Base-by-base conservation (phyloP, 2,329 filamentous ascomycete genomes). In the Colletotrichum lindemuthianum region DNA sequence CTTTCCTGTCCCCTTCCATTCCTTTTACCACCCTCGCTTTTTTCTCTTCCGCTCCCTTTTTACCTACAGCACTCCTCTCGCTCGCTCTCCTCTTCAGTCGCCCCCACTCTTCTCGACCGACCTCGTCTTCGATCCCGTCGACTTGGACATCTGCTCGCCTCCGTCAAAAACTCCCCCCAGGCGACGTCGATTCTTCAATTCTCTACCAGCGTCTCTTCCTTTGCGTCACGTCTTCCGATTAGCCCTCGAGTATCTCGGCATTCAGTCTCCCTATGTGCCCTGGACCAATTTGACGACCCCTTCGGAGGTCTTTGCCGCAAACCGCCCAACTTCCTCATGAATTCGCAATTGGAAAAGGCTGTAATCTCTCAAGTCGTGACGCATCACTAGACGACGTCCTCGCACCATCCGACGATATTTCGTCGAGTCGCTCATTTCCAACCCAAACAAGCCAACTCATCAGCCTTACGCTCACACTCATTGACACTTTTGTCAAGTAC, bases 401-500 rank as follows among this genome's bases (percentile, higher is more conserved):
- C 43, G 41, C 36, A 50, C 13, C 45, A 59, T 58, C 50, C 34
- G 59, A 65, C 66, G 64, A 65, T 61, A 50, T 64, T 41, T 67
- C 67, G 67, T 68, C 67, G 43, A 67, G 67, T 68, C 67, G 44
- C 67, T 68, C 67, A 67, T 68, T 68, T 60, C 55, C n/a, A 34
- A 24, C 13, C 16, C 24, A 40, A 9, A 59, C 34, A 58, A 49
- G 34, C 12, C 36, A 66, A 49, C 8, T 24, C 24, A 24, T 24
- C 24, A 24, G 24, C 24, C 24, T 24, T 54, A 48, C 74, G 72
- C 75, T 67, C 70, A 82, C 83, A 74, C 78, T 86, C 82, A 72
- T 86, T 85, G 81, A 82, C 78, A 79, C 69, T 74, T 74, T 75
- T 79, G 83, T 86, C 85, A 86, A 84, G 80, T 86, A 85, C 85